Conservation (phyloP, 2,329 filamentous ascomycete genomes). For the Colletotrichum abscissum region DNA sequence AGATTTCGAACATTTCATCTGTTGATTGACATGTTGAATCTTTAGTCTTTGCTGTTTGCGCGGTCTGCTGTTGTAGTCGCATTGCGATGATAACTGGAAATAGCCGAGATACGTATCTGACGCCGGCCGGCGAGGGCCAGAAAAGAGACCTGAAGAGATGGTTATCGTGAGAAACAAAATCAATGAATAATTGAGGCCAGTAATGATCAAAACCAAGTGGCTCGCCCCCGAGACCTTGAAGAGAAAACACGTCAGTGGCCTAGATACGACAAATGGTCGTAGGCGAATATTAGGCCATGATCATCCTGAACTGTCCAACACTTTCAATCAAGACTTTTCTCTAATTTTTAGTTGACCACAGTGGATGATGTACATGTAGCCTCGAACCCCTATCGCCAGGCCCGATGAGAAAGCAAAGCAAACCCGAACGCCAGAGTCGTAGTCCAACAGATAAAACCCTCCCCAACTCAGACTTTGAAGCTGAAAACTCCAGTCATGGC, state of each 20-base stretch:
- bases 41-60: not conserved
- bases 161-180: no score
- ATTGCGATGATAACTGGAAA: not conserved
- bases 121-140: not conserved
- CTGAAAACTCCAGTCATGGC: not conserved
- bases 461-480: conserved; percentile 11
- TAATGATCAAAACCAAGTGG: not conserved
- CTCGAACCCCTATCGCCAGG: conserved; percentile 27
- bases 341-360: conserved; percentile 28
- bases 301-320: not conserved
- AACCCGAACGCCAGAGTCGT: conserved; percentile 34
- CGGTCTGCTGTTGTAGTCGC: not conserved
- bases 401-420: conserved; percentile 33
- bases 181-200: no score
- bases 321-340: conserved; percentile 21
- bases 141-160: not conserved
- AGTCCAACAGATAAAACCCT: conserved; percentile 34
- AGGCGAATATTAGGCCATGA: not conserved
- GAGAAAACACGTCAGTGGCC: no score
- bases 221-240: no score
- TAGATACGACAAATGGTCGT: no score
- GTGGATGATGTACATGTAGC: conserved; percentile 34
- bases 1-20: not conserved
- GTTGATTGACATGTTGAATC: not conserved
- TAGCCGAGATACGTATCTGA: not conserved